These are phyloP conservation scores for Dentipellis sp. DNA, from an alignment of 768 basidiomycete genomes.

Conservation along the genomic window DNA sequence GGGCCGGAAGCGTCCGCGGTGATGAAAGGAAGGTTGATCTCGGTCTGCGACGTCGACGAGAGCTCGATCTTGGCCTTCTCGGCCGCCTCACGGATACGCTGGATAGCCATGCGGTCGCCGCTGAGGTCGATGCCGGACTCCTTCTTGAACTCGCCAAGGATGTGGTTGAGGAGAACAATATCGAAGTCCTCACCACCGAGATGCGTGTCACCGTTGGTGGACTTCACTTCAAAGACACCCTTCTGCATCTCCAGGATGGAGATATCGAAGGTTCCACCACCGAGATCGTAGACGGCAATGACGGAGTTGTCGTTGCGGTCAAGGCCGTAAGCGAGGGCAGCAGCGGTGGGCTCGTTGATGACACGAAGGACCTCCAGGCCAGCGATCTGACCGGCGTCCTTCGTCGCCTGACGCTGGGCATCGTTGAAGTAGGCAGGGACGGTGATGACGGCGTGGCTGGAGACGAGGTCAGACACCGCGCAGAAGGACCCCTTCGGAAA, in stretches of 20 bases:
- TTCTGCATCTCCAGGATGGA: constrained; percentile 99
- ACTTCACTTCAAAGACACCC: constrained; percentile 99
- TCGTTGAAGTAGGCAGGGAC: constrained; percentile 99
- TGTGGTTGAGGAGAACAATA: constrained; percentile 75
- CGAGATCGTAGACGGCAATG: constrained; percentile 97
- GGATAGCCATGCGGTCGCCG: constrained; percentile 91
- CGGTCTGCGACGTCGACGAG: constrained; percentile 90
- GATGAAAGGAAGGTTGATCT: constrained; percentile 97
- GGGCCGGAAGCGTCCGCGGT: constrained; percentile 92
- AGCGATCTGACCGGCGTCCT: constrained; percentile 95
- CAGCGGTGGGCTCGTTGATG: constrained; percentile 98
- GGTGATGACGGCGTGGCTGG: constrained; percentile 81
- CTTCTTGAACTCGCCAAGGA: constrained; percentile 92
- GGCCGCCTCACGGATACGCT: constrained; percentile 97
- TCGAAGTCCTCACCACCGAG: constrained; percentile 97
- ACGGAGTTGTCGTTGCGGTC: constrained; percentile 74
- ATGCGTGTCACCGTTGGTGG: constrained; percentile 98
- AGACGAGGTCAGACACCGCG: constrained; percentile 3
- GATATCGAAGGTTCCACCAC: constrained; percentile 99
- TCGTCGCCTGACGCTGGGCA: constrained; percentile 97
- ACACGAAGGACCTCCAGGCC: constrained; percentile 96
- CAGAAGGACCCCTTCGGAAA: neutral
- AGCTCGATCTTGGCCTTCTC: constrained; percentile 99
- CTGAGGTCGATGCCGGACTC: constrained; percentile 74
- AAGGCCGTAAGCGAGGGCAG: constrained; percentile 95